phyloP scores from a whole-genome alignment of 371 early-diverging fungal genomes.

The Parasitella parasitica region DNA sequence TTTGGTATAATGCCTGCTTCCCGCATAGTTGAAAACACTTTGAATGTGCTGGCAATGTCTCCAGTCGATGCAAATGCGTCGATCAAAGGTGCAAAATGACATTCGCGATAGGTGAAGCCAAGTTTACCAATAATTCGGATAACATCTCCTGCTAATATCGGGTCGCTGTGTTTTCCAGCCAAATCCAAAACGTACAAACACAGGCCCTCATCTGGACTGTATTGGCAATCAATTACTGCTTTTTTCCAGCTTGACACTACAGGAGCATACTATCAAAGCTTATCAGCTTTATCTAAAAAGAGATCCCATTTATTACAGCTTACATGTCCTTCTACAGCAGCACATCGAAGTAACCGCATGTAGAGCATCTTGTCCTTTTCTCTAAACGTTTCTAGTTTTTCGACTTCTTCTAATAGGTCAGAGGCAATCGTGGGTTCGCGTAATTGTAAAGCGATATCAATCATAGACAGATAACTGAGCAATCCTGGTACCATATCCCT shows the following conservation, averaged over 20 bases:
- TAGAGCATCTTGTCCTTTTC: constrained; percentile 28
- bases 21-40: constrained; percentile 62
- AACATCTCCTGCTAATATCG: constrained; percentile 53
- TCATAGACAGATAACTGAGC: constrained; percentile 8
- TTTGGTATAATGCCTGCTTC: constrained; percentile 43
- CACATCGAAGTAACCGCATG: constrained; percentile 42
- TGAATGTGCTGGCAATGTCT: constrained; percentile 58
- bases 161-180: constrained; percentile 60
- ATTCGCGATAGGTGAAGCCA: constrained; percentile 51
- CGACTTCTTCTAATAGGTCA: constrained; percentile 41
- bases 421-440: constrained; percentile 30
- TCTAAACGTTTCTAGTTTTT: constrained; percentile 28
- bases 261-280: constrained; percentile 36
- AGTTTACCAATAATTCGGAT: constrained; percentile 44
- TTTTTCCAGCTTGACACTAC: constrained; percentile 47
- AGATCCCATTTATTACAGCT: neutral
- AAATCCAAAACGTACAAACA: constrained; percentile 54
- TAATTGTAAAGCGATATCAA: constrained; percentile 24
- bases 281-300: neutral
- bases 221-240: constrained; percentile 31
- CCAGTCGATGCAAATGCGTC: constrained; percentile 57
- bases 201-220: constrained; percentile 62
- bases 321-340: constrained; percentile 50
- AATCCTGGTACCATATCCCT: constrained; percentile 9
- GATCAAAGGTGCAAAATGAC: constrained; percentile 66